Percentiles rank a stretch among this genome's conserved stretches.
Evolutionary conservation across 2,329 filamentous ascomycete genomes (phyloP).

Genomic region (Raffaelea arxii): DNA sequence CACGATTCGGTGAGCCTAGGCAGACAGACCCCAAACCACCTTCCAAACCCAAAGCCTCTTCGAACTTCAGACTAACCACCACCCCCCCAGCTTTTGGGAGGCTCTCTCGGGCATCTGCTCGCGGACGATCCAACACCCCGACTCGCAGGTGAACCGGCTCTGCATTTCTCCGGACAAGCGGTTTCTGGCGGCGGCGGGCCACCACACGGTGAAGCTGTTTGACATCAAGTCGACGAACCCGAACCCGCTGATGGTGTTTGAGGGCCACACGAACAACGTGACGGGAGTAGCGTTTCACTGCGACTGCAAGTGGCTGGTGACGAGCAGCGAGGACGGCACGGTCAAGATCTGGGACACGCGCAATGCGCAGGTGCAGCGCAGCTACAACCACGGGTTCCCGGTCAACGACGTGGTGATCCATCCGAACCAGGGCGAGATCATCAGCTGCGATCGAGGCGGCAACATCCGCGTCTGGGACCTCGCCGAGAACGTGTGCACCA

Average conservation of each 20-base stretch:
- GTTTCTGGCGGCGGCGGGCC: constrained; percentile 72
- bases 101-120: constrained; percentile 96
- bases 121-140: constrained; percentile 92
- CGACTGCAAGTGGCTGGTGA: constrained; percentile 99
- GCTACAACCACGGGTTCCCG: constrained; percentile 79
- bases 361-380: constrained; percentile 76
- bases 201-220: constrained; percentile 89
- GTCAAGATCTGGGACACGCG: constrained; percentile 97
- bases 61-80: too few relatives aligned
- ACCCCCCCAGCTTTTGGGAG: constrained; percentile 78
- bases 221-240: constrained; percentile 99
- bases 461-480: constrained; percentile 95
- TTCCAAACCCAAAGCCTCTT: neutral
- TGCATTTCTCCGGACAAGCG: constrained; percentile 98
- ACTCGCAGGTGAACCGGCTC: constrained; percentile 95
- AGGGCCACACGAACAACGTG: constrained; percentile 91
- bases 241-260: constrained; percentile 84
- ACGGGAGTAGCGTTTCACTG: constrained; percentile 97
- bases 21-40: neutral
- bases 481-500: constrained; percentile 92
- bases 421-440: constrained; percentile 95
- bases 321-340: constrained; percentile 89
- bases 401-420: constrained; percentile 99
- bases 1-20: constrained; percentile 43
- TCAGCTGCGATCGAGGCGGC: constrained; percentile 87